Percentiles rank a stretch among this genome's conserved stretches.
Evolutionary conservation across 352 stramenopile genomes (phyloP).

Genomic region (Globisporangium sylvaticum): DNA sequence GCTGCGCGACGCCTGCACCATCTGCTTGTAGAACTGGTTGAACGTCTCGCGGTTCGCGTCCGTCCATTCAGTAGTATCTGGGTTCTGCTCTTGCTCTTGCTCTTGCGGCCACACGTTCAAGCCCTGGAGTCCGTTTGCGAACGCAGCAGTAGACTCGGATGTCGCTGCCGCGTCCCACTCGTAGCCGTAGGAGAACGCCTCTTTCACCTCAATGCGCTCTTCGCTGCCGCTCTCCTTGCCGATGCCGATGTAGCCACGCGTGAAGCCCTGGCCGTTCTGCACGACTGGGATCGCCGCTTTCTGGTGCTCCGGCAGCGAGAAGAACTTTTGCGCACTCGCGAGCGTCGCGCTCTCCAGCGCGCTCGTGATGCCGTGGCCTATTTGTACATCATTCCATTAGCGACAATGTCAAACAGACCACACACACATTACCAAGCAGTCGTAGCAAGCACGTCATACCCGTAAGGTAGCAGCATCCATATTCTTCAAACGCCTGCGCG

Average conservation of each 20-base stretch:
- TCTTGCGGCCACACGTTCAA: slow-evolving; percentile 62
- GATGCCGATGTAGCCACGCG: slow-evolving; percentile 74
- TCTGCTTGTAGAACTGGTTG: slow-evolving; percentile 56
- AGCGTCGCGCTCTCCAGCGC: slow-evolving; percentile 49
- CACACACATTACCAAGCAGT: not conserved
- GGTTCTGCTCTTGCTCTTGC: too few relatives aligned
- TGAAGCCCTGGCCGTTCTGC: slow-evolving; percentile 67
- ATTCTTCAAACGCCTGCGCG: slow-evolving; percentile 57
- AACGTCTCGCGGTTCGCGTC: slow-evolving; percentile 34
- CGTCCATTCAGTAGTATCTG: too few relatives aligned
- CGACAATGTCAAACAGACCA: not conserved
- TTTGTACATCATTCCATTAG: not conserved
- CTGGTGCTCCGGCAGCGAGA: slow-evolving; percentile 35
- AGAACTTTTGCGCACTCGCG: slow-evolving; percentile 53
- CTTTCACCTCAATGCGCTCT: slow-evolving; percentile 79
- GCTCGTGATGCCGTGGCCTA: slow-evolving; percentile 53
- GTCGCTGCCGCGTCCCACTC: slow-evolving; percentile 41
- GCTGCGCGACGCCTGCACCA: slow-evolving; percentile 43
- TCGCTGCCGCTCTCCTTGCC: slow-evolving; percentile 74
- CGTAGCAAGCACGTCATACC: slow-evolving; percentile 10
- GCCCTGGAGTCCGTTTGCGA: slow-evolving; percentile 64
- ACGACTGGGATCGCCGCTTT: slow-evolving; percentile 61
- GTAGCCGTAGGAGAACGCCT: slow-evolving; percentile 81
- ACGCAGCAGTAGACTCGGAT: slow-evolving; percentile 3
- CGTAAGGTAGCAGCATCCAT: slow-evolving; percentile 71